Conservation (phyloP, 768 basidiomycete genomes). For the Podaxis pistillaris region DNA sequence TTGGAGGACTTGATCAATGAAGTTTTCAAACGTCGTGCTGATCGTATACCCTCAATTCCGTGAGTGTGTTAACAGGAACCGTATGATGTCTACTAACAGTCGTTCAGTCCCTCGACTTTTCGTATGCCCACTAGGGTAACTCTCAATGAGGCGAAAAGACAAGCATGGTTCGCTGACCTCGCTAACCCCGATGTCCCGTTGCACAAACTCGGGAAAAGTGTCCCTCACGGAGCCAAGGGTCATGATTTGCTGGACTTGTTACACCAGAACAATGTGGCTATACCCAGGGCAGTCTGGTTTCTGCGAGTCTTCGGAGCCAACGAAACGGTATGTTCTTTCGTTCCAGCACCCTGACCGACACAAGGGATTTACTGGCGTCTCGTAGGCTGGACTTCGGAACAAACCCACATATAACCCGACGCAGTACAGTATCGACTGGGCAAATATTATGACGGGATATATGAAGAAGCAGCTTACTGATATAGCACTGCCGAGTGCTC, state of each 20-base stretch:
- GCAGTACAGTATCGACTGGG: slow-evolving; percentile 85
- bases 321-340: slow-evolving; percentile 57
- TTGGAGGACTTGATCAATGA: slow-evolving; percentile 78
- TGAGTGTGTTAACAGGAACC: slow-evolving; percentile 34
- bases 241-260: slow-evolving; percentile 80
- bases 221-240: slow-evolving; percentile 85
- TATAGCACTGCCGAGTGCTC: slow-evolving; percentile 77
- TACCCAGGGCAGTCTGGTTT: slow-evolving; percentile 85
- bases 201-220: slow-evolving; percentile 78
- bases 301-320: slow-evolving; percentile 84
- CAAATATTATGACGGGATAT: slow-evolving; percentile 75
- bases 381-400: slow-evolving; percentile 69
- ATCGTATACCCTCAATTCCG: slow-evolving; percentile 60
- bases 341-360: too few relatives aligned
- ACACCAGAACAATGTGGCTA: slow-evolving; percentile 73
- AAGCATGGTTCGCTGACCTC: slow-evolving; percentile 80
- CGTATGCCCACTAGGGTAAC: slow-evolving; percentile 83
- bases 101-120: slow-evolving; percentile 59
- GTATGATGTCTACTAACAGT: neutral
- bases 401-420: slow-evolving; percentile 79
- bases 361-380: neutral
- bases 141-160: slow-evolving; percentile 73
- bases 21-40: slow-evolving; percentile 63
- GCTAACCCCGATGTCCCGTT: slow-evolving; percentile 80
- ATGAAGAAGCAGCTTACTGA: slow-evolving; percentile 81